Percentiles rank a stretch among this genome's conserved stretches.
Evolutionary conservation across 371 early-diverging fungal species (phyloP).

Genomic region (Batrachochytrium dendrobatidis): DNA sequence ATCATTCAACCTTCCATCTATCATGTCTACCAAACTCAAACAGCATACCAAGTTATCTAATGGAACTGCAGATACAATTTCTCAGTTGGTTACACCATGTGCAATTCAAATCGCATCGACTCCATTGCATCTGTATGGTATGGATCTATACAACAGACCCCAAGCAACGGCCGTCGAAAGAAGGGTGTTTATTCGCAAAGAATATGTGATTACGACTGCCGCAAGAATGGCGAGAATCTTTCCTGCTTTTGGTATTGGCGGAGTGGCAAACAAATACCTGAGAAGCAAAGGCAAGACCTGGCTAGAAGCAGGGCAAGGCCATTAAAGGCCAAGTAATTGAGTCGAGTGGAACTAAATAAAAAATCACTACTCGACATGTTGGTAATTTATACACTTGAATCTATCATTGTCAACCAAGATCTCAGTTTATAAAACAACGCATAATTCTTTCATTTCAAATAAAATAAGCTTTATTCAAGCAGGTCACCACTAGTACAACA

Average conservation of each 20-base stretch:
- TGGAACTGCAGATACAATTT: constrained; percentile 22
- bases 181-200: constrained; percentile 31
- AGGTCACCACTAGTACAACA: no score
- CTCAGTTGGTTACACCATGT: constrained; percentile 53
- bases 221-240: constrained; percentile 59
- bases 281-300: constrained; percentile 1
- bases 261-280: constrained; percentile 48
- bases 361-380: no score
- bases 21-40: constrained; percentile 4
- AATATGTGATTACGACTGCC: constrained; percentile 48
- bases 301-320: background rate
- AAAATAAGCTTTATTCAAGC: no score
- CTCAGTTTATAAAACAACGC: no score
- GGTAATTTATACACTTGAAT: no score
- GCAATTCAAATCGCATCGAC: constrained; percentile 49
- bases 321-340: no score
- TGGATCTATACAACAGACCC: constrained; percentile 56
- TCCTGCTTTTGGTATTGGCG: constrained; percentile 66
- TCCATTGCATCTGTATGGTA: constrained; percentile 53
- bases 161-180: constrained; percentile 24
- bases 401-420: no score
- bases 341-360: no score
- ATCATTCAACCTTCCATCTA: constrained; percentile 56
- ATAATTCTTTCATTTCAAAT: no score
- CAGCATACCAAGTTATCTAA: background rate